Percentiles rank a stretch among this genome's conserved stretches.
These are phyloP conservation scores for Colletotrichum incanum DNA, from an alignment of 2,329 filamentous ascomycete species.

Conservation along the genomic window DNA sequence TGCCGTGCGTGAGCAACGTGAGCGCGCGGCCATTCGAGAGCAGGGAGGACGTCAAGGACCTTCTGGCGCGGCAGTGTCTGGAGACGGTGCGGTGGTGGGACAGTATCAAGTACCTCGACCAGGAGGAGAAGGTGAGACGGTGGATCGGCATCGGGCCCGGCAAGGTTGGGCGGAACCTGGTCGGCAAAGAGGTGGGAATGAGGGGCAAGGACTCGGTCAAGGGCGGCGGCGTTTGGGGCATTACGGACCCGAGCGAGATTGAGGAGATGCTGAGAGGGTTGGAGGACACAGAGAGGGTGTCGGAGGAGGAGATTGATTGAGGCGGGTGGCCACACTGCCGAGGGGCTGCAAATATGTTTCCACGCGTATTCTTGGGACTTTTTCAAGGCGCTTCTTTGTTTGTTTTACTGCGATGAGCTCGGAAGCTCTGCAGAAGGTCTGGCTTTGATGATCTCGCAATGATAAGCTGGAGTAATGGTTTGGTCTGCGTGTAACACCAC, in stretches of 20 bases:
- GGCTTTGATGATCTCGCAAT: conserved; percentile 9
- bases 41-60: conserved; percentile 81
- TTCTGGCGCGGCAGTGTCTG: conserved; percentile 86
- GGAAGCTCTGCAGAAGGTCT: conserved; percentile 15
- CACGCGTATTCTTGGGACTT: not conserved
- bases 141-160: conserved; percentile 96
- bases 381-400: conserved; percentile 6
- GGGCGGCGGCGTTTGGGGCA: conserved; percentile 93
- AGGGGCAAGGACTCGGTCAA: conserved; percentile 83
- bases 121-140: conserved; percentile 83
- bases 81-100: conserved; percentile 97
- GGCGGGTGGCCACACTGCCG: not conserved
- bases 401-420: not conserved
- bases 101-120: conserved; percentile 89
- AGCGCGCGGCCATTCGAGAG: conserved; percentile 83
- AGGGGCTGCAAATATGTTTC: not conserved
- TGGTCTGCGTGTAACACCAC: conserved; percentile 18
- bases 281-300: conserved; percentile 73
- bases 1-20: conserved; percentile 91
- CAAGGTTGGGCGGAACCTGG: conserved; percentile 92
- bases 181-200: conserved; percentile 96
- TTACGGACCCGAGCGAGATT: conserved; percentile 84
- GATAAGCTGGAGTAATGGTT: conserved; percentile 19
- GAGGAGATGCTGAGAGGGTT: conserved; percentile 77
- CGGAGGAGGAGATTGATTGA: conserved; percentile 63